Base-by-base conservation (phyloP, 352 stramenopile species). In the Globisporangium yorkense region DNA sequence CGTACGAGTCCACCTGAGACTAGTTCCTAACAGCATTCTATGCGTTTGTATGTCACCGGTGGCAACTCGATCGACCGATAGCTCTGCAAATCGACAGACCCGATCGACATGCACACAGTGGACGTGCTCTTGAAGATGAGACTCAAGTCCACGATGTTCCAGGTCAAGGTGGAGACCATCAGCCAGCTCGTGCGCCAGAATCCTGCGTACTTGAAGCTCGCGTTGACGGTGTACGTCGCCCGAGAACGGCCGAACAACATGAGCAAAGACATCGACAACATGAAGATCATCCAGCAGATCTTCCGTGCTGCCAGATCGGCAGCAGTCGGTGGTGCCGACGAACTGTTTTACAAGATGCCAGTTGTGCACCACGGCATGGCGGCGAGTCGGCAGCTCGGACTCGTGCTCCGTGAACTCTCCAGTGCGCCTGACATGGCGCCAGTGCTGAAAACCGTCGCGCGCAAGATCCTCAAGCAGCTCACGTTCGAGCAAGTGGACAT, bases 241-340 rank as follows among this genome's bases (percentile, higher is more conserved):
- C 77, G 81, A 18, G 83, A 95, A 39, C 74, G 85, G 2, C 78
- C 83, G 6, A 92, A 89, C 67, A 91, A 89, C 46, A 86, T 92
- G 68, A 80, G 83, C 24, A 81, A 89, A 61, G 85, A 95, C 43
- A 77, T 93, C 4, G 85, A 95, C 71, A 95, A 95, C 61, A 89
- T 95, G 57, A 95, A 95, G 61, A 91, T 95, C 71, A 73, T 95
- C 10, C 85, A 92, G 63, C 85, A 93, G 46, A 92, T 95, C 29
- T 92, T 95, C 48, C 75, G 81, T 18, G 80, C 85, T 3, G 82
- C 76, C 0, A 75, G 81, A 16, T 69, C 50, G n/a, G 21, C 54
- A 46, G 41, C 50, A 41, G 41, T 37, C 35, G 68, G 62, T 35
- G 46, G 57, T n/a, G 65, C 60, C 10, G 77, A 92, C 47, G 80